Base-by-base conservation (phyloP, 2,329 filamentous ascomycete species). In the Plectosphaerella plurivora region DNA sequence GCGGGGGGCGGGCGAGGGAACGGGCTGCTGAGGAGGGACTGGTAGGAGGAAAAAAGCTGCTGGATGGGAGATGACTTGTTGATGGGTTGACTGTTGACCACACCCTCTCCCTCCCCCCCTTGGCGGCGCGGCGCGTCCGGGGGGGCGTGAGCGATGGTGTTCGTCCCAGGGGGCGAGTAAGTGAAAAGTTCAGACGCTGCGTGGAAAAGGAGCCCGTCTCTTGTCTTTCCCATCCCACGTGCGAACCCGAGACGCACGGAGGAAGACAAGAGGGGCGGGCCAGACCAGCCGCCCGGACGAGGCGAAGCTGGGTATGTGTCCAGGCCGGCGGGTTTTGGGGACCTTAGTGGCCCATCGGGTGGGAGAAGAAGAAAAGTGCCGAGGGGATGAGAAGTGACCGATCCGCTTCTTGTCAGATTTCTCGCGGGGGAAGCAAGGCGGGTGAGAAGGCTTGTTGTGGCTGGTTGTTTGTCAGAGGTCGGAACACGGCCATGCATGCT, bases 351-450 rank as follows among this genome's bases (percentile, higher is more conserved):
- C 37, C 36, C 9, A 18, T 14, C 37, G 37, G 37, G 7, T 15
- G 15, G 41, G 16, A 18, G 16, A 18, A 44, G 41, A 44, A 44
- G 16, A 16, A 16, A 44, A 10, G 10, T 18, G 41, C n/a, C n/a
- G 18, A 20, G 10, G 22, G 18, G 3, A 16, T 44, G 41, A 44
- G 41, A 44, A 44, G 41, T 44, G 41, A 44, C 41, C 41, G 41
- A 44, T 44, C 41, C 28, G 28, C 11, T 33, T 22, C 22, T 12
- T 33, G 28, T 10, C 28, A 33, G 28, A 33, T 33, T 88, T 88
- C 61, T 88, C 85, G 52, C 82, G 77, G 8, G 22, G 3, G 22
- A 22, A 22, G 3, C 3, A 5, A 5, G 22, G 22, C 22, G 22
- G 22, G 22, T 3, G 5, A 22, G 22, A 88, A 68, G 5, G 28